phyloP scores from a whole-genome alignment of 352 stramenopile species.

The Pythium guiyangense region DNA sequence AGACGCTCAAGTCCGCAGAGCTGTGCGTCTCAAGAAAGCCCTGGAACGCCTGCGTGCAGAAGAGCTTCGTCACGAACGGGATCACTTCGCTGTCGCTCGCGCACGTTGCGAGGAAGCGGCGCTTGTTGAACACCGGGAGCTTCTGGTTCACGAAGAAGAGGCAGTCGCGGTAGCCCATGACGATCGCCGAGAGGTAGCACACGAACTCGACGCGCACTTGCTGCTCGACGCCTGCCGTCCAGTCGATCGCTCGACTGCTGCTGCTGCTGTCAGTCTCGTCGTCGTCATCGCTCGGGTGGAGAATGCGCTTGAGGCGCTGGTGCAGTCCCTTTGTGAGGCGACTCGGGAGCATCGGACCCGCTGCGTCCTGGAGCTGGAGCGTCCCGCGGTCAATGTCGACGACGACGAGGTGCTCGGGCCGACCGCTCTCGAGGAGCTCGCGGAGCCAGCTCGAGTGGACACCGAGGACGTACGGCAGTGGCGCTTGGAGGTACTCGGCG shows the following conservation, averaged over 20 bases:
- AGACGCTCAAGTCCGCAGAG: slow-evolving; percentile 60
- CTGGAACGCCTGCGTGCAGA: slow-evolving; percentile 77
- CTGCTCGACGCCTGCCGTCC: slow-evolving; percentile 43
- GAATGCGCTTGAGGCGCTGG: slow-evolving; percentile 42
- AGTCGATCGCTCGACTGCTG: slow-evolving; percentile 6
- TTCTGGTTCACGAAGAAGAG: slow-evolving; percentile 85
- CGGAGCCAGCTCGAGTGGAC: slow-evolving; percentile 72
- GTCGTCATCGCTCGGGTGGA: slow-evolving; percentile 30
- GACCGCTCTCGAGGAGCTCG: slow-evolving; percentile 54
- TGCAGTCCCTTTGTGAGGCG: slow-evolving; percentile 43
- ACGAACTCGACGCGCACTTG: slow-evolving; percentile 73
- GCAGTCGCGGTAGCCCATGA: slow-evolving; percentile 82
- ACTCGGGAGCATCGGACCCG: slow-evolving; percentile 50
- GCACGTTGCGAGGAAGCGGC: slow-evolving; percentile 65
- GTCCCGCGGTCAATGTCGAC: slow-evolving; percentile 72
- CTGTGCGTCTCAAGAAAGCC: slow-evolving; percentile 78
- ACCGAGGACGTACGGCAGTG: slow-evolving; percentile 78
- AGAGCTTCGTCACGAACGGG: slow-evolving; percentile 62
- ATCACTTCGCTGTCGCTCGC: slow-evolving; percentile 51
- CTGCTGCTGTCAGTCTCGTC: no score
- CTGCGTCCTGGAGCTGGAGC: slow-evolving; percentile 50
- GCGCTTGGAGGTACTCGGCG: slow-evolving; percentile 81
- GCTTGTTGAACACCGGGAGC: slow-evolving; percentile 84
- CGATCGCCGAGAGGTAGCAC: slow-evolving; percentile 56
- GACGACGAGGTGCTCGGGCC: slow-evolving; percentile 78